Base-by-base conservation (phyloP, 352 stramenopile species). In the Phytopythium sindhum region DNA sequence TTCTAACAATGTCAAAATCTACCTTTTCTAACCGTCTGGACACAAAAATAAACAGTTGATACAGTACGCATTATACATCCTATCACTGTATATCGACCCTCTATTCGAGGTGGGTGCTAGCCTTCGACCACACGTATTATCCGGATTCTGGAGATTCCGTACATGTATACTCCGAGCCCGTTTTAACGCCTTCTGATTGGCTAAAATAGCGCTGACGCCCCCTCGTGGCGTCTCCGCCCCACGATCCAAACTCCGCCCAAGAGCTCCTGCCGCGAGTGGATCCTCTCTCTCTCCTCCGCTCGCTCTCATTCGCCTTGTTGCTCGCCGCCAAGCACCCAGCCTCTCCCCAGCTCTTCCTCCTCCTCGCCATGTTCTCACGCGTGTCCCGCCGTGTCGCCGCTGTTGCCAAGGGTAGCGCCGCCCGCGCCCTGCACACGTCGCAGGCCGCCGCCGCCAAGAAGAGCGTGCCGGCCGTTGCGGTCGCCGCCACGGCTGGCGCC, bases 331-430 rank as follows among this genome's bases (percentile, higher is more conserved):
- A 73, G 63, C 60, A 72, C 60, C 74, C 67, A 29, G n/a, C 47
- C 42, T 45, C 48, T 15, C 39, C 48, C 29, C 54, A 59, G 62
- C 41, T 54, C 44, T 33, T 24, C 54, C 24, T 44, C 21, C 24
- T 23, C 21, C 8, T 10, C 8, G 72, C 66, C 61, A 93, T 93
- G 84, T 90, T 93, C 68, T 69, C 84, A 53, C 81, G 81, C 67
- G 78, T 78, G 31, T 77, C 84, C 55, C 81, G 81, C 59, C 81
- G 84, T 63, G 81, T 84, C 67, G 84, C 84, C 63, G 70, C 74
- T 56, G 78, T 70, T 64, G 77, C 80, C 67, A 90, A 89, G 77
- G 71, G 69, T 72, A 85, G 69, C 70, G 69, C 78, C 47, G 66
- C 63, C 57, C 75, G 81, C 61, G 70, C 79, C 50, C 75, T 90